Evolutionary conservation across 2,329 filamentous ascomycete genomes (phyloP), one percentile per base, ranked within the genome.

Genomic region (Penicillium olsonii): DNA sequence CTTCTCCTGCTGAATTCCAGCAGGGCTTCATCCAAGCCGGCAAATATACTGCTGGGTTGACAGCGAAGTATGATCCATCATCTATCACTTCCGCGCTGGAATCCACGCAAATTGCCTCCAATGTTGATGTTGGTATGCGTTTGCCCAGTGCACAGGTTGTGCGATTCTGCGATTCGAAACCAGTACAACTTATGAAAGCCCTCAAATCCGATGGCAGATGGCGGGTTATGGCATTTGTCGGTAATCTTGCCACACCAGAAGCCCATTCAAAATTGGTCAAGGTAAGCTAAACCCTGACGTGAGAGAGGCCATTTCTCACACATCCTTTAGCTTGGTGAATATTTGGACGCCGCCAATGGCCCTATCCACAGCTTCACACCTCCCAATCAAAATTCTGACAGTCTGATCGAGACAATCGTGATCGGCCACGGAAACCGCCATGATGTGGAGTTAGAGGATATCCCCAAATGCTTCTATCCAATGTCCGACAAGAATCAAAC

Each of bases 41-140:
- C 0, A 69, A 77, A 46, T 87, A 83, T 57, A 87, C 78, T 0
- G 83, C 84, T 1, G 84, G 84, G 0, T 71, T 84, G 49, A 82
- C 78, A 0, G 75, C 78, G 1, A 70, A 69, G 42, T 87, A 87
- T 55, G 73, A 75, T 2, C 70, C 74, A 19, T 83, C 79, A 0
- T 48, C 61, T 0, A 71, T 84, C 7, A 79, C 76, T 1, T 68
- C 68, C 10, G 56, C 61, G 11, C 54, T 60, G 9, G 57, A 72
- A 27, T 63, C 55, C 0, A 57, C 72, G 37, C 68, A 58, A n/a
- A 58, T 68, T 35, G 77, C 67, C 2, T 68, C 37, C 37, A 71
- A 65, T 40, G 57, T 72, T 11, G 59, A 60, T 1, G 74, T 79
- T 2, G 77, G 77, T 0, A 78, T 78, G 75, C 62, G 77, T 24